Percentiles rank a stretch among this genome's conserved stretches.
Evolutionary conservation across 352 stramenopile species (phyloP).

Genomic region (Phytophthora boehmeriae): DNA sequence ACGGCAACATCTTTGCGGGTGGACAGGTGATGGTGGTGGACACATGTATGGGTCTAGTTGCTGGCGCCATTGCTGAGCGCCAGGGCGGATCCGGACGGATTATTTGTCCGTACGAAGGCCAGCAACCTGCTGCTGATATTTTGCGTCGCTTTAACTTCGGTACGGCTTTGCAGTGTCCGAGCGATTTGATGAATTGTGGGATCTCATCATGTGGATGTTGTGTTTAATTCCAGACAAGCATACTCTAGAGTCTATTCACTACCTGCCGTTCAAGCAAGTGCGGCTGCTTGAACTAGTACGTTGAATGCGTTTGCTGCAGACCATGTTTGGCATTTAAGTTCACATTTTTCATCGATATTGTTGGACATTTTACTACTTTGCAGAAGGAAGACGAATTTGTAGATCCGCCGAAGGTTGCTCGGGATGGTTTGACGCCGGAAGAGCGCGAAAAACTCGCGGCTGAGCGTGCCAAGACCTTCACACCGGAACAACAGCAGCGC

Average conservation of each 20-base stretch:
- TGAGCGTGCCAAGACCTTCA: constrained; percentile 85
- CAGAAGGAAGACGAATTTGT: constrained; percentile 64
- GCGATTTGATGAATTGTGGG: not conserved
- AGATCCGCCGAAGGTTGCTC: constrained; percentile 42
- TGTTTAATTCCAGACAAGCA: constrained; percentile 53
- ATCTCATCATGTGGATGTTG: not conserved
- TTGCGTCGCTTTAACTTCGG: constrained; percentile 88
- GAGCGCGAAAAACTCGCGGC: constrained; percentile 64
- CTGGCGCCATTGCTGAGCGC: constrained; percentile 88
- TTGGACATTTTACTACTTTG: not conserved
- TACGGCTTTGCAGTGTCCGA: constrained; percentile 21
- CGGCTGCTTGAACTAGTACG: constrained; percentile 46
- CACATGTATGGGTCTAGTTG: constrained; percentile 92
- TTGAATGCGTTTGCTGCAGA: not conserved
- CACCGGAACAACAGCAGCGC: constrained; percentile 77
- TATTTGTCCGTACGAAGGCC: constrained; percentile 74
- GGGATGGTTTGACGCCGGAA: constrained; percentile 62
- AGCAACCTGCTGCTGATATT: constrained; percentile 77
- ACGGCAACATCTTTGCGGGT: constrained; percentile 92
- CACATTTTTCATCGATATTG: not conserved
- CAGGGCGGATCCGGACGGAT: constrained; percentile 72
- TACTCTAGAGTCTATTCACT: constrained; percentile 77
- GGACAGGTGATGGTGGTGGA: constrained; percentile 93
- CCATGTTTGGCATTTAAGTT: not conserved
- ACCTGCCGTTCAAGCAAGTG: constrained; percentile 74